A percentile compares a stretch with the other conserved stretches of the same genome.
phyloP scores from a whole-genome alignment of 148 eudicot genomes.

The Rhododendron ferrugineum region DNA sequence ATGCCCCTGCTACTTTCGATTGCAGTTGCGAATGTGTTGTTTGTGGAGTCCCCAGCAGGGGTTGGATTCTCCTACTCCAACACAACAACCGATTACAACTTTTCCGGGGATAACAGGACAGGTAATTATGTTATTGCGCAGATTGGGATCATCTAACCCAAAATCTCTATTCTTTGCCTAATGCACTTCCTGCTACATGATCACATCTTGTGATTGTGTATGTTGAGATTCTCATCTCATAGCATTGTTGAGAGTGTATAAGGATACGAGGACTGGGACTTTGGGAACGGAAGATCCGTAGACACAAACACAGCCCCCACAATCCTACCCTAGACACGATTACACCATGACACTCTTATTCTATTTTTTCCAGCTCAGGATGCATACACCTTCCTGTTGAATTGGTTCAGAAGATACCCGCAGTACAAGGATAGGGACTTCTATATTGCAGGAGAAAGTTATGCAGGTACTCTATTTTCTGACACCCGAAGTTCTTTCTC shows the following conservation, averaged over 20 bases:
- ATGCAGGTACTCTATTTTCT: constrained; percentile 24
- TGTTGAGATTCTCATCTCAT: not conserved
- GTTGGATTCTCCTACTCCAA: constrained; percentile 49
- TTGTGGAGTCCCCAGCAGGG: constrained; percentile 35
- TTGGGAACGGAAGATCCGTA: not conserved
- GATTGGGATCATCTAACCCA: not conserved
- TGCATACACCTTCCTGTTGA: constrained; percentile 28
- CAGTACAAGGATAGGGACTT: constrained; percentile 34
- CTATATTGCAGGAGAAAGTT: constrained; percentile 38
- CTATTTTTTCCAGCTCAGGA: constrained; percentile 19
- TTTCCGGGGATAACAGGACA: constrained; percentile 30
- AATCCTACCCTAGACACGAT: not conserved
- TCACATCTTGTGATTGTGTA: not conserved
- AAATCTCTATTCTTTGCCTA: not conserved
- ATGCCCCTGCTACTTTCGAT: not conserved
- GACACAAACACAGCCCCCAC: not conserved
- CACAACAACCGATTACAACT: constrained; percentile 27
- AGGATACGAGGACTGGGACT: not conserved
- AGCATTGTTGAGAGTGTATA: not conserved
- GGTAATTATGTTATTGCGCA: not conserved
- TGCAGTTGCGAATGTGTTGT: constrained; percentile 36
- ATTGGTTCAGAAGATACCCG: constrained; percentile 38
- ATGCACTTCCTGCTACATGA: not conserved
- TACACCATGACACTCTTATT: not conserved
- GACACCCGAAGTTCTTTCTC: not conserved